Percentiles rank a stretch among this genome's conserved stretches.
phyloP scores from a whole-genome alignment of 495 filamentous ascomycete genomes.

The Aspergillus funiculosus region DNA sequence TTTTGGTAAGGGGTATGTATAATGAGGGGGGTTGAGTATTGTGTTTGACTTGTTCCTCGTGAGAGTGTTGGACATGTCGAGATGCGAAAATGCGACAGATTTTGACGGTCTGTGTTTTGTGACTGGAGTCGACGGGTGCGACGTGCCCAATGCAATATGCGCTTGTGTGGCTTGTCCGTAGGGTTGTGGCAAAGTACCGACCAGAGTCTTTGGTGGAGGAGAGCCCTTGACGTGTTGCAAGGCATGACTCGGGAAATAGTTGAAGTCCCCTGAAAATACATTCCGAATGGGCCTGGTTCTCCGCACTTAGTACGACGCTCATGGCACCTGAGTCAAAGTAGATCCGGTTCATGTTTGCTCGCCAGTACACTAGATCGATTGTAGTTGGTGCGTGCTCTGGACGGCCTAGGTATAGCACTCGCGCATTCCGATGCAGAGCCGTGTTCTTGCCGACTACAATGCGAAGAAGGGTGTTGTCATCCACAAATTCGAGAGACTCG shows the following conservation, averaged over 20 bases:
- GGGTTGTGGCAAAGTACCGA: slow-evolving; percentile 16
- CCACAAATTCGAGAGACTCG: slow-evolving; percentile 19
- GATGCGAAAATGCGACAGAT: slow-evolving; percentile 17
- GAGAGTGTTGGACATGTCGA: slow-evolving; percentile 6
- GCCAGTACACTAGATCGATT: slow-evolving; percentile 18
- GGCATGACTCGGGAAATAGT: slow-evolving; percentile 14
- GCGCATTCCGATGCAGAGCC: slow-evolving; percentile 11
- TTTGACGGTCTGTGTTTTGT: slow-evolving; percentile 1
- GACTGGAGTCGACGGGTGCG: not conserved
- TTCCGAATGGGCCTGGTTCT: slow-evolving; percentile 6
- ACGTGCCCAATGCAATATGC: slow-evolving; percentile 17
- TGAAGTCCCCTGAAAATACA: slow-evolving; percentile 16
- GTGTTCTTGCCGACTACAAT: slow-evolving; percentile 16
- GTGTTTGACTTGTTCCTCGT: too few relatives aligned
- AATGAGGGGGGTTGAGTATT: too few relatives aligned
- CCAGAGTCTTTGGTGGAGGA: not conserved
- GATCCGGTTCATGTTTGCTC: slow-evolving; percentile 13
- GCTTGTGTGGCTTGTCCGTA: slow-evolving; percentile 8
- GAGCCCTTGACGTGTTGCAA: not conserved
- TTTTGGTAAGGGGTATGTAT: slow-evolving; percentile 2
- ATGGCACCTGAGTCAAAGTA: slow-evolving; percentile 19
- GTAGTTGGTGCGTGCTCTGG: not conserved
- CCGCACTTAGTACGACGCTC: slow-evolving; percentile 6
- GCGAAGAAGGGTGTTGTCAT: slow-evolving; percentile 21
- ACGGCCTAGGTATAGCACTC: slow-evolving; percentile 20